These are phyloP conservation scores for Atkinsonella hypoxylon DNA, from an alignment of 2,329 filamentous ascomycete genomes.

Conservation along the genomic window DNA sequence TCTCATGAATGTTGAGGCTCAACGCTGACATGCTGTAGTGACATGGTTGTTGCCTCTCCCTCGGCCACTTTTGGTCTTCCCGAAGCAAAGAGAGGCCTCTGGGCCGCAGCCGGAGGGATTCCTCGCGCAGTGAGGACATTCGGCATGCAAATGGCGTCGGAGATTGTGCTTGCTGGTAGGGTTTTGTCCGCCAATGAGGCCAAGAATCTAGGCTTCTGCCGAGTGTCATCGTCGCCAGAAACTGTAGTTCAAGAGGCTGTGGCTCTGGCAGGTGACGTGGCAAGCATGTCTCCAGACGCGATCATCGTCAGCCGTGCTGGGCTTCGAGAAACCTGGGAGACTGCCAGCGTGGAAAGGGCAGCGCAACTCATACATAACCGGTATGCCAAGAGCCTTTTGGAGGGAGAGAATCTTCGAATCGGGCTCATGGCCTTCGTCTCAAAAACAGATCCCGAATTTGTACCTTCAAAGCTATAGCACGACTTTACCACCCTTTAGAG, in stretches of 20 bases:
- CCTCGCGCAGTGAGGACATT: slow-evolving; percentile 34
- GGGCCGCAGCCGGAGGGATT: slow-evolving; percentile 38
- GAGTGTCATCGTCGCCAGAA: slow-evolving; percentile 26
- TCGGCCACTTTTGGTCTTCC: slow-evolving; percentile 39
- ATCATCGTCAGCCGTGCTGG: slow-evolving; percentile 28
- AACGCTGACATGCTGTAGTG: slow-evolving; percentile 17
- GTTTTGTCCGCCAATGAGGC: slow-evolving; percentile 30
- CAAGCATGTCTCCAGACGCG: slow-evolving; percentile 23
- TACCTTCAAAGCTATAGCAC: slow-evolving; percentile 32
- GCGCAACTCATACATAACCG: slow-evolving; percentile 27
- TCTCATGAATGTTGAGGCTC: no score
- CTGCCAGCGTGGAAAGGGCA: slow-evolving; percentile 26
- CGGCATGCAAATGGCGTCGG: slow-evolving; percentile 34
- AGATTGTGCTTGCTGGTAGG: slow-evolving; percentile 36
- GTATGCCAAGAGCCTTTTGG: slow-evolving; percentile 26
- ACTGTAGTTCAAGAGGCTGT: slow-evolving; percentile 25
- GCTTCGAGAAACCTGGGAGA: slow-evolving; percentile 26
- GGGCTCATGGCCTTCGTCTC: slow-evolving; percentile 38
- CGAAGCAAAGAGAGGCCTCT: slow-evolving; percentile 42
- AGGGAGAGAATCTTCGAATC: slow-evolving; percentile 35
- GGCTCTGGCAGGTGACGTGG: slow-evolving; percentile 22
- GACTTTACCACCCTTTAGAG: no score
- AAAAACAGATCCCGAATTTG: slow-evolving; percentile 37
- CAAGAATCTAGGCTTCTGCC: slow-evolving; percentile 13
- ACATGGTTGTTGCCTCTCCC: slow-evolving; percentile 40